Conservation (phyloP, 2,329 filamentous ascomycete genomes). For the Thermoascus crustaceus region DNA sequence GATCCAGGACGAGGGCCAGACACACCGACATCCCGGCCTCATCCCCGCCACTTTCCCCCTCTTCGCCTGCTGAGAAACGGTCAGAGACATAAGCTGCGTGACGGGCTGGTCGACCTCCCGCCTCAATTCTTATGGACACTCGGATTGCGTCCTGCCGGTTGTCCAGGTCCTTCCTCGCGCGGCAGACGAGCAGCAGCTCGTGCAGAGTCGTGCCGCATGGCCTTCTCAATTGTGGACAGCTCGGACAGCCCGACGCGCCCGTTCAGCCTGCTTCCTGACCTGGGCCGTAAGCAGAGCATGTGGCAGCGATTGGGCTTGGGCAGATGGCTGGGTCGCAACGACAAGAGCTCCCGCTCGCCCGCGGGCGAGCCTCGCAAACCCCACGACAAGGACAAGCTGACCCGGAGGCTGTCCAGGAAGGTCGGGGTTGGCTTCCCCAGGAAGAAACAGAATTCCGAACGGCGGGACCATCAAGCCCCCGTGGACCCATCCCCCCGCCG, state of each 20-base stretch:
- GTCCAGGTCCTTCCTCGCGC: background rate
- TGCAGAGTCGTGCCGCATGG: slow-evolving; percentile 29
- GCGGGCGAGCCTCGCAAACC: slow-evolving; percentile 14
- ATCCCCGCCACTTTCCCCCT: too few relatives aligned
- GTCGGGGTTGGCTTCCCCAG: slow-evolving; percentile 74
- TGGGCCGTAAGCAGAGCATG: slow-evolving; percentile 34
- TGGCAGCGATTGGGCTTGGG: slow-evolving; percentile 38
- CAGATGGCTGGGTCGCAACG: slow-evolving; percentile 36
- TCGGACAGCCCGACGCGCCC: slow-evolving; percentile 28
- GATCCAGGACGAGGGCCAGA: too few relatives aligned
- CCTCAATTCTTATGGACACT: background rate
- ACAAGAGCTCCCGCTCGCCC: slow-evolving; percentile 24
- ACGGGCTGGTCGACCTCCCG: background rate
- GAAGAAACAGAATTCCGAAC: slow-evolving; percentile 73
- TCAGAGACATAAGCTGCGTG: background rate
- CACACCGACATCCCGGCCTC: too few relatives aligned
- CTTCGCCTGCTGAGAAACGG: background rate
- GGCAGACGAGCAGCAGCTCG: slow-evolving; percentile 8
- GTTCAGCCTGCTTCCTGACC: slow-evolving; percentile 26
- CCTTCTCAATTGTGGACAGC: slow-evolving; percentile 34
- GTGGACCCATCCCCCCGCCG: slow-evolving; percentile 57
- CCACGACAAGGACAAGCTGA: slow-evolving; percentile 20
- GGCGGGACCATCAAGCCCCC: slow-evolving; percentile 62
- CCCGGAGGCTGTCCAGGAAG: slow-evolving; percentile 29
- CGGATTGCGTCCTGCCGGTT: background rate